Evolutionary conservation across 2,329 filamentous ascomycete species (phyloP).

Genomic region (Stagonosporopsis chrysanthemi): DNA sequence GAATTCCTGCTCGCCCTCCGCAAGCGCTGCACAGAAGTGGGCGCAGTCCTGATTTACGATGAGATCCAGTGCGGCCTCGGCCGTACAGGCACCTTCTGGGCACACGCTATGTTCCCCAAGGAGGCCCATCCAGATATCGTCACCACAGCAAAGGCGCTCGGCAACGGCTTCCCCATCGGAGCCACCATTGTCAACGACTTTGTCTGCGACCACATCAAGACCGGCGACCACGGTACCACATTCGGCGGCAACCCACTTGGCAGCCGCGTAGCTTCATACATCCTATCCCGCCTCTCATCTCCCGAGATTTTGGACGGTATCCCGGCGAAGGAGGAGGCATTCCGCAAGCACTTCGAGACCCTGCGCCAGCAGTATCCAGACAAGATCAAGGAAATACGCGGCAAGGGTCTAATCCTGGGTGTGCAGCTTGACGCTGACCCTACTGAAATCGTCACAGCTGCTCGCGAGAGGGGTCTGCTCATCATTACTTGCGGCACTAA

Average conservation of each 20-base stretch:
- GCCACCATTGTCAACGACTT: conserved; percentile 74
- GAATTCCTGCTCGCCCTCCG: conserved; percentile 88
- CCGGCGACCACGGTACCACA: conserved; percentile 90
- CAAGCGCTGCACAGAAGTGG: conserved; percentile 82
- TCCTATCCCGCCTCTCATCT: conserved; percentile 78
- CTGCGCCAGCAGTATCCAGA: conserved; percentile 70
- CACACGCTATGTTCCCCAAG: conserved; percentile 75
- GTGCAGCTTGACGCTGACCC: conserved; percentile 81
- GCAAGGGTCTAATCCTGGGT: conserved; percentile 84
- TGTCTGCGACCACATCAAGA: conserved; percentile 73
- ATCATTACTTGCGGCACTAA: conserved; percentile 94
- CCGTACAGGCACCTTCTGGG: conserved; percentile 90
- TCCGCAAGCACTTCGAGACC: conserved; percentile 64
- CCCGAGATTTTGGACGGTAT: conserved; percentile 74
- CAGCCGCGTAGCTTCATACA: conserved; percentile 83
- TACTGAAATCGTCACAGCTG: conserved; percentile 78
- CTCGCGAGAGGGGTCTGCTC: conserved; percentile 84
- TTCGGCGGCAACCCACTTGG: conserved; percentile 93
- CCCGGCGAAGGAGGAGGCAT: conserved; percentile 68
- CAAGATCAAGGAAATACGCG: conserved; percentile 79
- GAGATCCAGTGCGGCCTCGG: conserved; percentile 96
- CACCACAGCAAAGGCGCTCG: conserved; percentile 93
- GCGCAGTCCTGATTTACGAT: conserved; percentile 89
- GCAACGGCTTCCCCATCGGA: conserved; percentile 95
- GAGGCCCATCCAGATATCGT: conserved; percentile 92